Percentiles rank a stretch among this genome's conserved stretches.
Conservation (phyloP, 78 protist genomes). For the Isochrysis galbana region DNA sequence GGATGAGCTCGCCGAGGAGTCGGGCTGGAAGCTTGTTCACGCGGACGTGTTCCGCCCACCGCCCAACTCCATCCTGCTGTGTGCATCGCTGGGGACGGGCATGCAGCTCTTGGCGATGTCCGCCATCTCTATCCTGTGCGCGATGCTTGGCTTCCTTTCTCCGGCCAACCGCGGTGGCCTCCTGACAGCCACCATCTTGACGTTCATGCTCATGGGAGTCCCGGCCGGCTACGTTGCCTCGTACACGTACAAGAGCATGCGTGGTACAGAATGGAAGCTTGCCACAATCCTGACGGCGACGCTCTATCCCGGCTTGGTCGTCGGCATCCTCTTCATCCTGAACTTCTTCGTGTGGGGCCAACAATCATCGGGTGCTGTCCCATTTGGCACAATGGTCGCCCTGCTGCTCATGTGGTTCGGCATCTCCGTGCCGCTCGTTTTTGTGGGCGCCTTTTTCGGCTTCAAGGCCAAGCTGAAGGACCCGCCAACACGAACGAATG, state of each 20-base stretch:
- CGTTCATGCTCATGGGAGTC: constrained; percentile 87
- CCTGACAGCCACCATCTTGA: constrained; percentile 76
- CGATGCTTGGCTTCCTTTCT: constrained; percentile 93
- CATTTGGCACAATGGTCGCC: constrained; percentile 65
- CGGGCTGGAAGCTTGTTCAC: constrained; percentile 98
- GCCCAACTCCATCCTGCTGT: constrained; percentile 62
- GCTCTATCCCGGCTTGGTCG: constrained; percentile 68
- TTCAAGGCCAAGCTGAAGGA: constrained; percentile 11
- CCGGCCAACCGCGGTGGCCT: constrained; percentile 94
- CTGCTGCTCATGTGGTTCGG: constrained; percentile 88
- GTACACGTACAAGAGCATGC: constrained; percentile 72
- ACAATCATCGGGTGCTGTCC: constrained; percentile 56
- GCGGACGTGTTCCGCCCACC: constrained; percentile 97
- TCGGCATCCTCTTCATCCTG: constrained; percentile 61
- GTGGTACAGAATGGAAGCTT: constrained; percentile 82
- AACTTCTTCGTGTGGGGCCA: constrained; percentile 63
- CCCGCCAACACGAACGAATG: constrained; percentile 7
- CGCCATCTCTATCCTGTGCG: constrained; percentile 56
- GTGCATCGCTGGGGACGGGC: constrained; percentile 28
- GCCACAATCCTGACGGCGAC: constrained; percentile 63
- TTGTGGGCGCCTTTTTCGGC: constrained; percentile 90
- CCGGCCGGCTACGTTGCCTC: constrained; percentile 41
- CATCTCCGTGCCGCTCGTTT: constrained; percentile 92
- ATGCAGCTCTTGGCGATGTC: constrained; percentile 34
- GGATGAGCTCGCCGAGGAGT: constrained; percentile 77